These are phyloP conservation scores for Citeromyces matritensis DNA, from an alignment of 805 yeast species.

Conservation along the genomic window DNA sequence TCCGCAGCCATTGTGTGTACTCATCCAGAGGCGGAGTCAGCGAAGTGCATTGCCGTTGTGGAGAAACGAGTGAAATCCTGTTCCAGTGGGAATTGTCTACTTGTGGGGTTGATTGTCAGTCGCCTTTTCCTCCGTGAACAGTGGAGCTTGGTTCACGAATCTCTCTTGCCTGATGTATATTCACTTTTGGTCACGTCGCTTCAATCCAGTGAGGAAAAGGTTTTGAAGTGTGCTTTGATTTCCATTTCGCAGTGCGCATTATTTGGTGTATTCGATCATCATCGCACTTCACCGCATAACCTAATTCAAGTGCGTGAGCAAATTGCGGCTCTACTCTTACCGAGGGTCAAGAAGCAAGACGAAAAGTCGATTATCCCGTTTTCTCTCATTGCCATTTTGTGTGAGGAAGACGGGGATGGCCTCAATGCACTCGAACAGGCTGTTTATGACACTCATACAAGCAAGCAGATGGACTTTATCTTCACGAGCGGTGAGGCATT, in stretches of 20 bases:
- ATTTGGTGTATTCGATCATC: slow-evolving; percentile 30
- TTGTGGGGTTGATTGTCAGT: too few species aligned
- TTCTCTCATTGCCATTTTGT: slow-evolving; percentile 5
- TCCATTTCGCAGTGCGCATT: slow-evolving; percentile 25
- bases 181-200: slow-evolving; percentile 6
- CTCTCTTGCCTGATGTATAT: slow-evolving; percentile 2
- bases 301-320: slow-evolving; percentile 8
- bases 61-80: too few species aligned
- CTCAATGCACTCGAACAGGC: slow-evolving; percentile 19
- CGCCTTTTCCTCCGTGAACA: too few species aligned
- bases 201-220: slow-evolving; percentile 9
- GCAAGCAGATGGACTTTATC: slow-evolving; percentile 62
- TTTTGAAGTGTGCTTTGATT: slow-evolving; percentile 17
- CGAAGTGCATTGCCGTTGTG: background rate
- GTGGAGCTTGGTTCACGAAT: too few species aligned
- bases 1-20: slow-evolving; percentile 16
- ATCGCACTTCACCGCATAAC: slow-evolving; percentile 5
- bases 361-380: slow-evolving; percentile 45
- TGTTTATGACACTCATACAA: slow-evolving; percentile 40
- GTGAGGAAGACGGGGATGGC: slow-evolving; percentile 12
- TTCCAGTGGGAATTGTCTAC: too few species aligned
- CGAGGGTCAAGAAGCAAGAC: slow-evolving; percentile 34
- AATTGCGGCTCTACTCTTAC: slow-evolving; percentile 15
- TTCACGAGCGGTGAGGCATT: slow-evolving; percentile 81
- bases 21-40: slow-evolving; percentile 15